Evolutionary conservation across 2,329 filamentous ascomycete genomes (phyloP), one percentile per base, ranked within the genome.

Genomic region (Thelonectria blattea): DNA sequence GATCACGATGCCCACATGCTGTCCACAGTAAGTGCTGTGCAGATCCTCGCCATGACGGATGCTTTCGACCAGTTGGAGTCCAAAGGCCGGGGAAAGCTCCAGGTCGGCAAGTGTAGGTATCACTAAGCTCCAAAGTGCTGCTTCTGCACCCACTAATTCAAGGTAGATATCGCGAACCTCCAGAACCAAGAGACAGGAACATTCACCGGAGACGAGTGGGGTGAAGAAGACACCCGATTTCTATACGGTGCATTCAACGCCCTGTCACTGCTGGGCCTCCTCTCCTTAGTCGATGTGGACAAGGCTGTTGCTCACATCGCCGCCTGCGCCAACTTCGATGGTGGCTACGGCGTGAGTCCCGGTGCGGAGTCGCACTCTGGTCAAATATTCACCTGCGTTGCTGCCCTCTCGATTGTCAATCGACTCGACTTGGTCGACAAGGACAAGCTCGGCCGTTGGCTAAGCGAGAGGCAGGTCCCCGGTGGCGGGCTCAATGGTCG

Each of bases 1-100:
- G 91, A 91, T 6, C 95, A 99, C 75, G 95, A 99, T 79, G 88
- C 94, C 24, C 95, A 99, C 76, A 92, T 99, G 87, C 86, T 98
- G 53, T 97, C 94, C 75, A 99, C 95, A 56, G 91, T 95, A 73
- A 97, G 93, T 78, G 93, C 92, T 54, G 89, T 99, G 69, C 95
- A 99, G 80, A 93, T 97, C 68, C 84, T 99, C 52, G 91, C 91
- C 67, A 92, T 91, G 73, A 80, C 96, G 27, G 90, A 97, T 78
- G 95, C 90, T 27, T 83, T 97, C 68, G 89, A 90, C 63, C 91
- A 94, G 68, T 84, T 99, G 30, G 93, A 98, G 65, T 79, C 81
- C 58, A 84, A 84, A 61, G 85, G 90, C 55, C 83, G 85, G 47
- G 75, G 77, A 46, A 92, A 88, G 75, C 81, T 83, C 64, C 88